Conservation (phyloP, 1,284 basidiomycete species). For the Austropuccinia psidii region DNA sequence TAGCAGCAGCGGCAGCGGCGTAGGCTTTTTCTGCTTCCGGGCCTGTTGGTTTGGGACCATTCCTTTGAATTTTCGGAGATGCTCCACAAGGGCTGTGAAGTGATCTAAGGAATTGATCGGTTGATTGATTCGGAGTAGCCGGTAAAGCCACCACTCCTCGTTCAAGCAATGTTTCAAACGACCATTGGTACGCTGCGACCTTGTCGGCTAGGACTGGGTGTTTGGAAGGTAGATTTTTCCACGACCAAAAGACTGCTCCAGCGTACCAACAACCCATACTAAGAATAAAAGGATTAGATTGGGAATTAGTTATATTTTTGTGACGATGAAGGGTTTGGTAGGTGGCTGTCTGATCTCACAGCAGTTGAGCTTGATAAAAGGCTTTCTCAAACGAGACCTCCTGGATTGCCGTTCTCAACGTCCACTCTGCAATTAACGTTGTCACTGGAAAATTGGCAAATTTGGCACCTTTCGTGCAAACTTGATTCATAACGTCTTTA, state of each 20-base stretch:
- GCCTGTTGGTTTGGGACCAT: neutral
- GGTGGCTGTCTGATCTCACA: too few relatives aligned
- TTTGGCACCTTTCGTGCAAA: slow-evolving; percentile 40
- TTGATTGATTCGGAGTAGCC: neutral
- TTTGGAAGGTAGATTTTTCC: slow-evolving; percentile 5
- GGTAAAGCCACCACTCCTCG: slow-evolving; percentile 8
- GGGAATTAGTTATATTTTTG: too few relatives aligned
- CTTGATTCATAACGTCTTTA: slow-evolving; percentile 41
- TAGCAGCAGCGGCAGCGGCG: neutral
- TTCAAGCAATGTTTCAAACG: slow-evolving; percentile 9
- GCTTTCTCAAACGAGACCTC: slow-evolving; percentile 40
- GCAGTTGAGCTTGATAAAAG: slow-evolving; percentile 43
- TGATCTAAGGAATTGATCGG: slow-evolving; percentile 3
- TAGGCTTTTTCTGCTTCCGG: neutral
- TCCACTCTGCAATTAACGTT: slow-evolving; percentile 41
- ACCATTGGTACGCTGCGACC: slow-evolving; percentile 34
- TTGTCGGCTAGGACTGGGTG: slow-evolving; percentile 8
- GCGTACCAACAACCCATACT: slow-evolving; percentile 43
- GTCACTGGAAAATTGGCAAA: slow-evolving; percentile 44
- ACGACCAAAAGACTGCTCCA: slow-evolving; percentile 33
- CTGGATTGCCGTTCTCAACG: slow-evolving; percentile 43
- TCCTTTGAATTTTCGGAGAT: neutral
- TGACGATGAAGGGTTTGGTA: too few relatives aligned
- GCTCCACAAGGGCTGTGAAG: slow-evolving; percentile 16
- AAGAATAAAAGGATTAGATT: too few relatives aligned